Conservation (phyloP, 2,329 filamentous ascomycete genomes). For the Penicillium sp. region DNA sequence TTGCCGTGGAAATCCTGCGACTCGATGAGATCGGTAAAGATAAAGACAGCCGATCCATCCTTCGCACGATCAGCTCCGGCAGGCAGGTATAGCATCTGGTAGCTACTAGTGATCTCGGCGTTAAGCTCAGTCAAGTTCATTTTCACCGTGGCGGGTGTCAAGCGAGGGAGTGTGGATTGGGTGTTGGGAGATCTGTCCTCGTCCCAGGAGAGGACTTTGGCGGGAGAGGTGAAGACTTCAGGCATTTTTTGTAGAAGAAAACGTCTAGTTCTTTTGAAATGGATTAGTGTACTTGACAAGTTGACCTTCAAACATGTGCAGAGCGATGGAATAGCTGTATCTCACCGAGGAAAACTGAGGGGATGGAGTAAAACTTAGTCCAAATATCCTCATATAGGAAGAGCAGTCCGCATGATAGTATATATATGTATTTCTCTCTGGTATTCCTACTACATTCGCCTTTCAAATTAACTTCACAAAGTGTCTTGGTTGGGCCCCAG, state of each 20-base stretch:
- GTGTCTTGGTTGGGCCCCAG: background rate
- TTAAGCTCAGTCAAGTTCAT: background rate
- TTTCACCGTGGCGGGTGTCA: background rate
- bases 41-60: background rate
- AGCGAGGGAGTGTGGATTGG: background rate
- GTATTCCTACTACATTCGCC: background rate
- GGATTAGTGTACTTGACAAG: too few relatives aligned
- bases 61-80: background rate
- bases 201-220: background rate
- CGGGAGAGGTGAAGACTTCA: background rate
- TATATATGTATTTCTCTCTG: background rate
- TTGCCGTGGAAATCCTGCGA: background rate
- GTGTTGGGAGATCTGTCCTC: background rate
- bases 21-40: background rate
- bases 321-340: background rate
- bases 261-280: too few relatives aligned
- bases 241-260: background rate
- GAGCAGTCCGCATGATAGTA: background rate
- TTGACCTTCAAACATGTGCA: too few relatives aligned
- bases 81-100: background rate
- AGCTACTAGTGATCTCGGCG: background rate
- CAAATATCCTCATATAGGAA: background rate
- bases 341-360: background rate
- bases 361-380: background rate
- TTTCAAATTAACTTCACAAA: background rate